Evolutionary conservation across 164 flowering plant genomes (phyloP), one percentile per base, ranked within the genome.

Genomic region (Stephania cephalantha): DNA sequence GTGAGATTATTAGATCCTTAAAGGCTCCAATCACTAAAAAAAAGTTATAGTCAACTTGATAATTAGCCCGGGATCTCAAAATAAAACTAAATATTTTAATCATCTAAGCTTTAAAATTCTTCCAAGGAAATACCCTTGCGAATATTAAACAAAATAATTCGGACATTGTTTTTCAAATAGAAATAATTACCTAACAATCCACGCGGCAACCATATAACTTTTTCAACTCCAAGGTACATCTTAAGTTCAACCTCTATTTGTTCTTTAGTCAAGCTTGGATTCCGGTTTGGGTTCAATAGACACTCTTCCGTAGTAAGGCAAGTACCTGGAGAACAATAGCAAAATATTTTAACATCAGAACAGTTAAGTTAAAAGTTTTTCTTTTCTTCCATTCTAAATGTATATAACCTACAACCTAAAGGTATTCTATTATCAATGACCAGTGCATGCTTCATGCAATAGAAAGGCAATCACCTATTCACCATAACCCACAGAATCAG

Each of bases 291-390:
- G 77, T 95, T 95, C 84, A 93, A 78, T 52, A 95, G 95, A 81
- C 99, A 95, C 80, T 95, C 99, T 84, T 91, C 97, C 1, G 99
- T 95, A 48, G 98, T 91, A 74, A 95, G 89, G 83, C 99, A 93
- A 68, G 99, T 95, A 68, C 99, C 98, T 93, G 90, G 75, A 79
- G 71, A 69, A 77, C 75, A 73, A 76, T 50, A 44, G 55, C 25
- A 61, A 68, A 15, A 70, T 29, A 44, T 9, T 69, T 30, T 72
- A 71, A 65, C 29, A 74, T 53, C n/a, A 30, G 35, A 72, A 65
- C 58, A 64, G 50, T n/a, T 66, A 31, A 30, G 42, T 6, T 17
- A 74, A 35, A 44, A 46, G 44, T 15, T 29, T 20, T 55, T 44
- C 53, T 20, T 50, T 35, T 66, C 5, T 46, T 46, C 3, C 25